Evolutionary conservation across 2,329 filamentous ascomycete genomes (phyloP), one percentile per base, ranked within the genome.

Genomic region (Penicillium glabrum): DNA sequence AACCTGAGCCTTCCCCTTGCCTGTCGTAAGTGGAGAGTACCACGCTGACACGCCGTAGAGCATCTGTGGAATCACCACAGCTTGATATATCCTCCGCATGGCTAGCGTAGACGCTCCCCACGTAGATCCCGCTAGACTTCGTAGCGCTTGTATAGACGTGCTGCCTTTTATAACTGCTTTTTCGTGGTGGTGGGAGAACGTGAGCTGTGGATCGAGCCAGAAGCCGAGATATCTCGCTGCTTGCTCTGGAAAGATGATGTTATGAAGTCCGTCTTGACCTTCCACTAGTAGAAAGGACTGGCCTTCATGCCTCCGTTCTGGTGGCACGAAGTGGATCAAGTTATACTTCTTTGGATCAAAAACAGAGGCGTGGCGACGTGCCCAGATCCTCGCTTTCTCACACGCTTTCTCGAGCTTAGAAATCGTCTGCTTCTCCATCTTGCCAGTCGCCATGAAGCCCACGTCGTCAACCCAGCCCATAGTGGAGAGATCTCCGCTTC

Each of bases 381-480:
- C n/a, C 35, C 16, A 37, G 7, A 9, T 19, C 35, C 7, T 7
- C 8, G 35, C 35, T 19, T n/a, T 37, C 5, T 3, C 8, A 10
- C 16, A 19, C 4, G n/a, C n/a, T 19, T 10, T 37, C 3, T 19
- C 2, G 3, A 37, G 35, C n/a, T 37, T 37, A 1, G 31, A 33
- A 7, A 16, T 33, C 0, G 5, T 33, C 1, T 33, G 13, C 5
- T 16, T 1, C 1, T 33, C 31, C 0, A 11, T 37, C 10, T 37
- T 37, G 8, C 16, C 2, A 9, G 31, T 37, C 7, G 9, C n/a
- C 16, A 37, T 37, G 3, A 37, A 37, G 35, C 47, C 23, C 3
- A 50, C 51, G 48, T 63, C 51, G 24, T 63, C 56, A 1, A 61
- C 59, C 51, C 41, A 61, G 13, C 61, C 54, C 1, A 33, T 14